Conservation (phyloP, 768 basidiomycete genomes). For the Pleurotus tuber-regium region DNA sequence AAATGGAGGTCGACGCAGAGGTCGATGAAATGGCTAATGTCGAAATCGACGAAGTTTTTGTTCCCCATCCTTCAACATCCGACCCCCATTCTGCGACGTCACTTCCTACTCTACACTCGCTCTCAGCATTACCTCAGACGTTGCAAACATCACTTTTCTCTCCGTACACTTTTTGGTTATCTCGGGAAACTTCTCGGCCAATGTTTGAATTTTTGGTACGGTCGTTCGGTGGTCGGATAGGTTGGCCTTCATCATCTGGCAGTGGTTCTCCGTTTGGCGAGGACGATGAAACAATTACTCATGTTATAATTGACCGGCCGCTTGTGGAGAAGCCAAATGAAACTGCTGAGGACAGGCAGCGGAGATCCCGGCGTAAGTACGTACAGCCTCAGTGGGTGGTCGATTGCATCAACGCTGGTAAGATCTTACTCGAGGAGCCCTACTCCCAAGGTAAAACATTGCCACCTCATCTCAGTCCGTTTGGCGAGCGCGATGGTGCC, state of each 20-base stretch:
- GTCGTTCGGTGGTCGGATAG: slow-evolving; percentile 88
- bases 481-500: slow-evolving; percentile 77
- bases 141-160: slow-evolving; percentile 68
- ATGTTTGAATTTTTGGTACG: slow-evolving; percentile 95
- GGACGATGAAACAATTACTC: slow-evolving; percentile 82
- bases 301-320: slow-evolving; percentile 93
- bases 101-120: slow-evolving; percentile 67
- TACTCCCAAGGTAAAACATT: slow-evolving; percentile 85
- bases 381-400: slow-evolving; percentile 98
- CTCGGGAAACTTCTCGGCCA: slow-evolving; percentile 86
- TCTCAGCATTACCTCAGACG: slow-evolving; percentile 59
- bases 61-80: slow-evolving; percentile 54
- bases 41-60: slow-evolving; percentile 65
- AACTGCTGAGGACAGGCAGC: slow-evolving; percentile 56
- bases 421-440: slow-evolving; percentile 78
- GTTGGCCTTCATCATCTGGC: slow-evolving; percentile 84
- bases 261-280: slow-evolving; percentile 79
- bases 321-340: slow-evolving; percentile 45
- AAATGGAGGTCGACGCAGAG: slow-evolving; percentile 33
- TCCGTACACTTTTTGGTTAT: slow-evolving; percentile 89
- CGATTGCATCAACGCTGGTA: slow-evolving; percentile 89
- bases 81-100: slow-evolving; percentile 40
- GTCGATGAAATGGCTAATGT: slow-evolving; percentile 32
- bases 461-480: slow-evolving; percentile 95
- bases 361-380: slow-evolving; percentile 71